These are phyloP conservation scores for Daldinia bambusicola DNA, from an alignment of 495 filamentous ascomycete genomes.

Conservation along the genomic window DNA sequence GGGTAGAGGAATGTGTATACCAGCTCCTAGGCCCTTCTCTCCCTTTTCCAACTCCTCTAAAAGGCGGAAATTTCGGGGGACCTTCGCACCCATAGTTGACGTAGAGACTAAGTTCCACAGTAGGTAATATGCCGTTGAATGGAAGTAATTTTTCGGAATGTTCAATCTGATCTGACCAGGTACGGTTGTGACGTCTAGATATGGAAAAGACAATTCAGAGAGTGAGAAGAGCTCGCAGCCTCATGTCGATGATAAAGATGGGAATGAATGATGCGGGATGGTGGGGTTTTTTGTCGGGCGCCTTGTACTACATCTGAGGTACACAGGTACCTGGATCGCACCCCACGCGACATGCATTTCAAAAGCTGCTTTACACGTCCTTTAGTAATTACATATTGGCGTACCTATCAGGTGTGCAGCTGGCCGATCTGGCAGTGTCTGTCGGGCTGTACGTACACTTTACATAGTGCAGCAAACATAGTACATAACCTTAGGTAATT, in stretches of 20 bases:
- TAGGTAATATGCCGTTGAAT: background rate
- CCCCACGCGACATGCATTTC: background rate
- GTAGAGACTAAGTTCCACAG: background rate
- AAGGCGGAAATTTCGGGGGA: constrained; percentile 94
- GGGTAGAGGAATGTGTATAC: constrained; percentile 67
- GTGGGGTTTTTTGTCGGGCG: constrained; percentile 26
- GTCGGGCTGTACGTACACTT: background rate
- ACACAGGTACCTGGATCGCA: constrained; percentile 1
- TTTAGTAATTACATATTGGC: background rate
- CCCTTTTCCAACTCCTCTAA: constrained; percentile 98
- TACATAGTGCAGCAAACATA: no score
- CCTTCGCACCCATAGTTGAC: constrained; percentile 70
- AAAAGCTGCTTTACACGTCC: background rate
- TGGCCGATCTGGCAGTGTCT: background rate
- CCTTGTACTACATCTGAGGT: constrained; percentile 9
- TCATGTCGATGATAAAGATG: constrained; percentile 5
- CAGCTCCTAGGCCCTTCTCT: constrained; percentile 95
- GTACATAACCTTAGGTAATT: no score
- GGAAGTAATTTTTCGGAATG: no score
- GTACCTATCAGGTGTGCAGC: background rate
- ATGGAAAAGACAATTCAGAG: background rate
- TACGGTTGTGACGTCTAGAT: background rate
- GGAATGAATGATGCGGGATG: constrained; percentile 31
- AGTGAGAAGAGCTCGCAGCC: background rate
- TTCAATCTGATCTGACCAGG: background rate